These are phyloP conservation scores for Trichopus zeylanicus DNA, from an alignment of 116 monocot genomes.

Conservation along the genomic window DNA sequence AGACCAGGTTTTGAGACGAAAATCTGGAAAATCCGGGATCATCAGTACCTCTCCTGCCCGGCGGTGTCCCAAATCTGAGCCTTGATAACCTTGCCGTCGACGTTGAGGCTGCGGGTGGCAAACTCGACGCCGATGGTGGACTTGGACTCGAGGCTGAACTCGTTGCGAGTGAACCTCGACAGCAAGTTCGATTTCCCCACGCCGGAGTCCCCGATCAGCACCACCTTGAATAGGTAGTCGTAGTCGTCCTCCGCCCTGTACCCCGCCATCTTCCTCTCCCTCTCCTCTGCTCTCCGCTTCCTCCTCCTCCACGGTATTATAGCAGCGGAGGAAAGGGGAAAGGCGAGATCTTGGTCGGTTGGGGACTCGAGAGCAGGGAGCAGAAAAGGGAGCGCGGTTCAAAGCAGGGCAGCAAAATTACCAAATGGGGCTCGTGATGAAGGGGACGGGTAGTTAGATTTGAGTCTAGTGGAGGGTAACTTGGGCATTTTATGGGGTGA, in stretches of 20 bases:
- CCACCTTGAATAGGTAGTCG: constrained; percentile 64
- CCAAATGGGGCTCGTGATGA: background rate
- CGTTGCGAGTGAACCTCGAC: constrained; percentile 39
- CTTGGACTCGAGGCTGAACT: constrained; percentile 52
- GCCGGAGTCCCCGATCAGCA: constrained; percentile 51
- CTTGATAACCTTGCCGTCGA: constrained; percentile 36
- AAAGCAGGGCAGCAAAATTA: background rate
- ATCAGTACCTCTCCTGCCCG: constrained; percentile 54
- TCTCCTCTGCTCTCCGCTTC: background rate
- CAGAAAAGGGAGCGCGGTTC: background rate
- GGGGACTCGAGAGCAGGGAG: background rate
- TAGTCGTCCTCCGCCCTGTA: constrained; percentile 50
- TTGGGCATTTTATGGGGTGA: too few relatives aligned
- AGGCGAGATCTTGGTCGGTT: constrained; percentile 6
- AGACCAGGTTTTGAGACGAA: too few relatives aligned
- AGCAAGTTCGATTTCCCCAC: constrained; percentile 55
- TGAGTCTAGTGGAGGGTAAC: background rate
- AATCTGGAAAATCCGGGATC: too few relatives aligned
- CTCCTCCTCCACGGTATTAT: background rate
- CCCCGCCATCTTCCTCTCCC: constrained; percentile 8
- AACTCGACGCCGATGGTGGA: constrained; percentile 64
- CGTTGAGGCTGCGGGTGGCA: constrained; percentile 29
- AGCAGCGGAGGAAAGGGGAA: background rate
- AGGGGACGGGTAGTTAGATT: background rate
- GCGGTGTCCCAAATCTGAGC: constrained; percentile 89